A percentile compares a stretch with the other conserved stretches of the same genome.
Evolutionary conservation across 1,284 basidiomycete genomes (phyloP).

Genomic region (Ceratobasidium sp.): DNA sequence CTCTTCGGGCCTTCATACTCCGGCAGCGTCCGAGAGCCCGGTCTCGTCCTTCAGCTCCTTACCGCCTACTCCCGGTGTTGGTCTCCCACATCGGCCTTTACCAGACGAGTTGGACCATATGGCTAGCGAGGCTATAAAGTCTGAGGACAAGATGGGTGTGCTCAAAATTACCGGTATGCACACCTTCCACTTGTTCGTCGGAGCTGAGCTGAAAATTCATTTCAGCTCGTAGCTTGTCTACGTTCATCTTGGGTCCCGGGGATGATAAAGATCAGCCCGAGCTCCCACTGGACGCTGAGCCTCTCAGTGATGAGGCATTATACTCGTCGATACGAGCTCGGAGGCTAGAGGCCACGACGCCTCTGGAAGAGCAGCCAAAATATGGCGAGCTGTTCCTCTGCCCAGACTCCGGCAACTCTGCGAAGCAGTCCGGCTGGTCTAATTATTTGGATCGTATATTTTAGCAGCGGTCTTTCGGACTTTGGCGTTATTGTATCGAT

Average conservation of each 20-base stretch:
- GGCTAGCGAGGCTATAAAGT: conserved; percentile 35
- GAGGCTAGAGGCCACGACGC: conserved; percentile 29
- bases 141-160: conserved; percentile 42
- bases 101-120: conserved; percentile 39
- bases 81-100: conserved; percentile 24
- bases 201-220: conserved; percentile 29
- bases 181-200: background rate
- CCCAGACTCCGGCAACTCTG: conserved; percentile 13
- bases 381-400: conserved; percentile 39
- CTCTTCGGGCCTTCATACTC: background rate
- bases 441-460: conserved; percentile 30
- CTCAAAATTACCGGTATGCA: conserved; percentile 37
- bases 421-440: conserved; percentile 20
- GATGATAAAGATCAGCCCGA: background rate
- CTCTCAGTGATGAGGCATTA: conserved; percentile 33
- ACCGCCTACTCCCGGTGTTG: conserved; percentile 33
- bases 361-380: conserved; percentile 21
- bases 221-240: conserved; percentile 30
- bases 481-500: background rate
- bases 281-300: conserved; percentile 8
- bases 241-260: conserved; percentile 13
- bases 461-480: background rate
- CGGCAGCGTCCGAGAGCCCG: conserved; percentile 15
- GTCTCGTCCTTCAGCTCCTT: conserved; percentile 26
- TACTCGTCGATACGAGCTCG: conserved; percentile 33